Evolutionary conservation across 2,329 filamentous ascomycete genomes (phyloP).

Genomic region (Cyclaneusma minus): DNA sequence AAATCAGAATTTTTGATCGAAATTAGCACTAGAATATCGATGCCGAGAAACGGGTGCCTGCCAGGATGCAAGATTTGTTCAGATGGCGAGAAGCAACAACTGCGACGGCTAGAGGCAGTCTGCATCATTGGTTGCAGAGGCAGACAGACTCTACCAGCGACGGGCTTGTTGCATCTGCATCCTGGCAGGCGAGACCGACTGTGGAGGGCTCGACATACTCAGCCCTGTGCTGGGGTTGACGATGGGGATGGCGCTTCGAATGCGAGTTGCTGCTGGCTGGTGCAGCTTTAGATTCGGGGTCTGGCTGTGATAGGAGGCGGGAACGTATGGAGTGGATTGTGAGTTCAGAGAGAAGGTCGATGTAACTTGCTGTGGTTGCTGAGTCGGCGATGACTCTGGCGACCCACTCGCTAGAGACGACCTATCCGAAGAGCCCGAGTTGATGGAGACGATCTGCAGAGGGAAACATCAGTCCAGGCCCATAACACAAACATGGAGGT

Average conservation of each 20-base stretch:
- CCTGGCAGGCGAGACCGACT: constrained; percentile 47
- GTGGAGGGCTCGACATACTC: constrained; percentile 75
- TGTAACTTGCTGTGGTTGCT: constrained; percentile 67
- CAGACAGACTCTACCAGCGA: constrained; percentile 15
- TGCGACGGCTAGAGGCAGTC: constrained; percentile 12
- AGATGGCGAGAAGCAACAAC: constrained; percentile 16
- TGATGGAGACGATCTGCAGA: constrained; percentile 71
- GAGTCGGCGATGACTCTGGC: constrained; percentile 78
- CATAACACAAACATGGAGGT: constrained; percentile 1
- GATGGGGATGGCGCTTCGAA: constrained; percentile 92
- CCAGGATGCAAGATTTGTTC: constrained; percentile 14
- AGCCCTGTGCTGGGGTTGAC: constrained; percentile 89
- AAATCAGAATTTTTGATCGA: constrained; percentile 8
- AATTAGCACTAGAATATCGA: constrained; percentile 11
- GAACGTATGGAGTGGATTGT: constrained; percentile 48
- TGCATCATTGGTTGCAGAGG: constrained; percentile 11
- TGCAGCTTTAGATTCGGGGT: constrained; percentile 63
- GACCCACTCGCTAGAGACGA: constrained; percentile 92
- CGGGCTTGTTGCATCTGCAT: constrained; percentile 29
- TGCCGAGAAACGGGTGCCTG: constrained; percentile 14
- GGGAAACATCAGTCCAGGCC: constrained; percentile 18
- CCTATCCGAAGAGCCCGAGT: constrained; percentile 77
- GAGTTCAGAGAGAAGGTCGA: constrained; percentile 63
- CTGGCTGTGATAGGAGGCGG: constrained; percentile 50
- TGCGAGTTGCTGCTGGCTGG: constrained; percentile 77